Conservation (phyloP, 2,329 filamentous ascomycete genomes). For the Zelopaecilomyces penicillatus region DNA sequence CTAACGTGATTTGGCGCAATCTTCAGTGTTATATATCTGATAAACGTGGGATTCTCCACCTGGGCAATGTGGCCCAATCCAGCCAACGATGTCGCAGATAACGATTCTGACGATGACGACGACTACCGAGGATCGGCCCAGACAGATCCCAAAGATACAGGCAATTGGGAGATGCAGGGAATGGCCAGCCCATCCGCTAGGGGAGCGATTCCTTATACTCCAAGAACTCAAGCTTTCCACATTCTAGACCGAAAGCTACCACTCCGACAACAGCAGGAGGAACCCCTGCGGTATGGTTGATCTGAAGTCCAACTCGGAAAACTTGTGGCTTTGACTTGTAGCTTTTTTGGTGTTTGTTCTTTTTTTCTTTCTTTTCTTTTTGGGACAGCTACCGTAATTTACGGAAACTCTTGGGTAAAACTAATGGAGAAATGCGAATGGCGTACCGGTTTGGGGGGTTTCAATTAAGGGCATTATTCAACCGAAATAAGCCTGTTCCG, state of each 20-base stretch:
- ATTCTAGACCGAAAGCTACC: constrained; percentile 51
- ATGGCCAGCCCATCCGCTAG: constrained; percentile 13
- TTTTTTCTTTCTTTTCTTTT: neutral
- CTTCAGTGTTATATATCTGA: constrained; percentile 50
- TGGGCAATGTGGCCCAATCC: constrained; percentile 51
- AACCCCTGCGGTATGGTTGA: constrained; percentile 5
- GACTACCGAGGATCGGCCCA: constrained; percentile 13
- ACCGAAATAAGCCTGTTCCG: no score
- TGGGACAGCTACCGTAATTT: no score
- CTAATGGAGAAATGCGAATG: no score
- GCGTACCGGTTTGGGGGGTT: no score
- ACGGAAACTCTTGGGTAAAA: no score
- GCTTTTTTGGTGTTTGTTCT: neutral
- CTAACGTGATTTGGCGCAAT: constrained; percentile 1
- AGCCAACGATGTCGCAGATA: constrained; percentile 37
- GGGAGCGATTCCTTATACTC: constrained; percentile 45
- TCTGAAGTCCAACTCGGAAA: neutral
- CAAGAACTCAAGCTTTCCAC: constrained; percentile 60
- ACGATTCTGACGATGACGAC: constrained; percentile 33
- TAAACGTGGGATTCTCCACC: constrained; percentile 50
- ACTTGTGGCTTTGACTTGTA: neutral
- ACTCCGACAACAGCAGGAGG: constrained; percentile 27
- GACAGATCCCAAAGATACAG: constrained; percentile 31
- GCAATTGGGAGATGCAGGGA: constrained; percentile 51
- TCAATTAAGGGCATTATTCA: no score